phyloP scores from a whole-genome alignment of 345 rosid genomes.

The Aethionema arabicum region DNA sequence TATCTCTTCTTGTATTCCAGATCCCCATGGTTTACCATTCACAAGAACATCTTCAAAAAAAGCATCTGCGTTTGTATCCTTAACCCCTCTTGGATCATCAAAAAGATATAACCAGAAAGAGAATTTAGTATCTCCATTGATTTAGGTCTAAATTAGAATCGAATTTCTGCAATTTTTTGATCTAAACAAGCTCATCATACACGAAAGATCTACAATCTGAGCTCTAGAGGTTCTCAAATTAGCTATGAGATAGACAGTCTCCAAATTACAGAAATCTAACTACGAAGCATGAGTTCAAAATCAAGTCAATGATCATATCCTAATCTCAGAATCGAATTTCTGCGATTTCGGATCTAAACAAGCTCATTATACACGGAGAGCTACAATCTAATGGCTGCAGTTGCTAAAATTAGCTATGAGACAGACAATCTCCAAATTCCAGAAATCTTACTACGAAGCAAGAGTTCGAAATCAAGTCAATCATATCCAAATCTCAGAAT shows the following conservation, averaged over 20 bases:
- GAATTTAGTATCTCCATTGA: no score
- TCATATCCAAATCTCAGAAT: constrained; percentile 1
- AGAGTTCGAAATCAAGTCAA: background rate
- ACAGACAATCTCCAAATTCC: background rate
- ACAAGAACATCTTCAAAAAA: constrained; percentile 85
- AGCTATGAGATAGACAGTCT: background rate
- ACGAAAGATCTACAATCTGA: background rate
- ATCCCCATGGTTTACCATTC: constrained; percentile 71
- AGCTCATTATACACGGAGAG: background rate
- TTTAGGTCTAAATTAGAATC: background rate
- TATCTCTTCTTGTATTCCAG: constrained; percentile 49
- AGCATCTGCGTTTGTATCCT: constrained; percentile 55
- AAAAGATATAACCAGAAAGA: constrained; percentile 1
- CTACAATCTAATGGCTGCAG: background rate
- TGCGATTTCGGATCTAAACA: background rate
- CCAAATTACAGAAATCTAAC: background rate
- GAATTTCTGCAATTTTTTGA: background rate
- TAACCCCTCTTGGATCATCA: constrained; percentile 51
- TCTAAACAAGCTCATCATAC: background rate
- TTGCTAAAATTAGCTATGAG: constrained; percentile 8
- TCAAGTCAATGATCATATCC: constrained; percentile 9
- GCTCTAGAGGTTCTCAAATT: background rate
- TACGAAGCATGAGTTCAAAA: background rate
- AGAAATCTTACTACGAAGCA: background rate
- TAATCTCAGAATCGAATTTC: background rate